Conservation (phyloP, 108 stramenopile genomes). For the Nitzschia sp. region DNA sequence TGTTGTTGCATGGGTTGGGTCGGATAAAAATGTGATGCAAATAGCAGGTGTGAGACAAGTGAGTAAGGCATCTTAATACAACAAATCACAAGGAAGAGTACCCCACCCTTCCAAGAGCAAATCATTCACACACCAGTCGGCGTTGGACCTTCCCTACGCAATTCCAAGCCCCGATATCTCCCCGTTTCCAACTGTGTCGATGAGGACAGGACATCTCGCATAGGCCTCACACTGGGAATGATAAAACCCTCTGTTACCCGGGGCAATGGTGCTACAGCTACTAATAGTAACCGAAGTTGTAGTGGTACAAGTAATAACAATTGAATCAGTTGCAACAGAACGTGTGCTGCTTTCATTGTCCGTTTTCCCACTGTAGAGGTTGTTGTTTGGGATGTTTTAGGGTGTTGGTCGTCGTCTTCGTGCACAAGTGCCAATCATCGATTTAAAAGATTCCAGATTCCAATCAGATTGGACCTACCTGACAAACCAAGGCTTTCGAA, state of each 20-base stretch:
- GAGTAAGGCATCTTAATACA: constrained; percentile 1
- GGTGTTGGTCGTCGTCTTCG: background rate
- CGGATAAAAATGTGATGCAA: constrained; percentile 3
- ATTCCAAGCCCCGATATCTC: constrained; percentile 62
- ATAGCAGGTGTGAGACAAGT: background rate
- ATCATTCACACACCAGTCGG: constrained; percentile 52
- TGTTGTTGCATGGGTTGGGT: constrained; percentile 20
- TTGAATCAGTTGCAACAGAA: background rate
- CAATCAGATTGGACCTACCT: background rate
- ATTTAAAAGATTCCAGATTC: background rate
- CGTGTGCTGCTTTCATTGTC: background rate
- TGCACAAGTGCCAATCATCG: background rate
- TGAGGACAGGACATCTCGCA: background rate
- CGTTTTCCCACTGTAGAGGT: background rate
- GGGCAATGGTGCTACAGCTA: background rate
- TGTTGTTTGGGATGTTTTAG: background rate
- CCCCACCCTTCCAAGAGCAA: constrained; percentile 4
- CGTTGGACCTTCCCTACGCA: constrained; percentile 59
- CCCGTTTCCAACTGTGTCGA: constrained; percentile 18
- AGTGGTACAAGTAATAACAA: background rate
- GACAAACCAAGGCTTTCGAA: constrained; percentile 1
- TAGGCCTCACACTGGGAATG: background rate
- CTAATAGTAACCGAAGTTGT: background rate
- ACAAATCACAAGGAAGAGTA: background rate
- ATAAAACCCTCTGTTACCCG: background rate